phyloP scores from a whole-genome alignment of 2,329 filamentous ascomycete genomes.

The Pseudocercospora ulei region DNA sequence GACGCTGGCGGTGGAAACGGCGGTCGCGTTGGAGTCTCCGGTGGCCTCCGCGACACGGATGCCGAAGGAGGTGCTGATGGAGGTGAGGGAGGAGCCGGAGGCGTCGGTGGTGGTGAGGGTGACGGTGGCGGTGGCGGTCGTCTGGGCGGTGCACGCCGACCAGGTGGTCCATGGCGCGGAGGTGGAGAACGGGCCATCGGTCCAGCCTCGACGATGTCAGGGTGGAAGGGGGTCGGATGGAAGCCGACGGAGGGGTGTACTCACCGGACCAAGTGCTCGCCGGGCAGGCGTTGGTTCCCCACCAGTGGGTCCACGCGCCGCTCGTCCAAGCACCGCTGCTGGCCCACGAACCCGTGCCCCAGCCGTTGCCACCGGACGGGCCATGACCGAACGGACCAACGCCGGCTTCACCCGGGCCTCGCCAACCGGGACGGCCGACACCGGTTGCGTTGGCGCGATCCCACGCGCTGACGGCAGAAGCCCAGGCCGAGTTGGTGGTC shows the following conservation, averaged over 20 bases:
- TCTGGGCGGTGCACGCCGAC: constrained; percentile 31
- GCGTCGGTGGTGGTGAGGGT: constrained; percentile 26
- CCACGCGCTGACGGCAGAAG: constrained; percentile 21
- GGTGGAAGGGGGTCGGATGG: neutral
- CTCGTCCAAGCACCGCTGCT: constrained; percentile 29
- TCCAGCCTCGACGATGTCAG: constrained; percentile 28
- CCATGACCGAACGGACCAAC: constrained; percentile 26
- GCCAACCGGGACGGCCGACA: constrained; percentile 14
- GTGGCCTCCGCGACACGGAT: constrained; percentile 28
- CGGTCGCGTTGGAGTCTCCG: constrained; percentile 8
- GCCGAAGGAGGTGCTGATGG: constrained; percentile 28
- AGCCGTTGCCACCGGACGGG: constrained; percentile 25
- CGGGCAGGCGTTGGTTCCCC: constrained; percentile 32
- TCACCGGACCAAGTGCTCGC: constrained; percentile 31
- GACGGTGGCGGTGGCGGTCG: constrained; percentile 30
- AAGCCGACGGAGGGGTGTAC: constrained; percentile 3
- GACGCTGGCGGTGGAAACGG: constrained; percentile 13
- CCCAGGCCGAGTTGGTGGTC: constrained; percentile 22
- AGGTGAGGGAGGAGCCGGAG: constrained; percentile 21
- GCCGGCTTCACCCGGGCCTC: constrained; percentile 14
- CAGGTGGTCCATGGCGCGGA: constrained; percentile 34
- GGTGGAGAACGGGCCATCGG: constrained; percentile 28
- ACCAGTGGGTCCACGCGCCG: constrained; percentile 34
- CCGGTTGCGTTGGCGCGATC: constrained; percentile 9
- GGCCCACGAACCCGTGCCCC: constrained; percentile 30